Conservation (phyloP, 2,329 filamentous ascomycete species). For the Botrytis elliptica region DNA sequence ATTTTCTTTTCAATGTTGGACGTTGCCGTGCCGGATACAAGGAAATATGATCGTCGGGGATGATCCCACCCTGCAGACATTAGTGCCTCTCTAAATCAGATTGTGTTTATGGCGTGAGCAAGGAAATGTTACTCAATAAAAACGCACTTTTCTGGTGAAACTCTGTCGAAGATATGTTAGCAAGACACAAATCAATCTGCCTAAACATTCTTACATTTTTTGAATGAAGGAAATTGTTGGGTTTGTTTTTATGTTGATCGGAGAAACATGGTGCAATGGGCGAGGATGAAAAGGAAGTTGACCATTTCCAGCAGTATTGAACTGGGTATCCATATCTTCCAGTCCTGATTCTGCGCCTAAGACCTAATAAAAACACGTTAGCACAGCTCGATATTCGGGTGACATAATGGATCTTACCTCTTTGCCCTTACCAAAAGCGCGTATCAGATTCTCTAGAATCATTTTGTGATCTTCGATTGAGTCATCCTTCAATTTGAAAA, state of each 20-base stretch:
- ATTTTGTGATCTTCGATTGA: neutral
- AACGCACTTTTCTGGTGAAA: too few species aligned
- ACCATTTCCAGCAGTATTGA: neutral
- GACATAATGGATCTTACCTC: neutral
- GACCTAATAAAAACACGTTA: neutral
- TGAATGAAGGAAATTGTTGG: too few species aligned
- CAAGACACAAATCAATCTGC: too few species aligned
- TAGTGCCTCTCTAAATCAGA: neutral
- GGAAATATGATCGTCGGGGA: neutral
- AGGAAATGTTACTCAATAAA: neutral
- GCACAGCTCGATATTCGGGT: neutral
- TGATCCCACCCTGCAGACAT: neutral
- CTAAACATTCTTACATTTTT: too few species aligned
- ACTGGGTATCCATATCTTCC: neutral
- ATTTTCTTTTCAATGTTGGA: too few species aligned
- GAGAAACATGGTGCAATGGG: neutral
- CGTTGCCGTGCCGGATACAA: neutral
- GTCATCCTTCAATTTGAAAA: neutral
- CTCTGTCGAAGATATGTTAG: too few species aligned
- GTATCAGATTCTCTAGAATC: neutral
- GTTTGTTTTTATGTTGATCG: too few species aligned
- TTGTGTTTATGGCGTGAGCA: neutral
- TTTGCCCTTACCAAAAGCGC: fast-evolving
- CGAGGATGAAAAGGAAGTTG: neutral
- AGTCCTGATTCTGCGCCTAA: neutral